Base-by-base conservation (phyloP, 352 stramenopile genomes). In the Plasmopara muralis region DNA sequence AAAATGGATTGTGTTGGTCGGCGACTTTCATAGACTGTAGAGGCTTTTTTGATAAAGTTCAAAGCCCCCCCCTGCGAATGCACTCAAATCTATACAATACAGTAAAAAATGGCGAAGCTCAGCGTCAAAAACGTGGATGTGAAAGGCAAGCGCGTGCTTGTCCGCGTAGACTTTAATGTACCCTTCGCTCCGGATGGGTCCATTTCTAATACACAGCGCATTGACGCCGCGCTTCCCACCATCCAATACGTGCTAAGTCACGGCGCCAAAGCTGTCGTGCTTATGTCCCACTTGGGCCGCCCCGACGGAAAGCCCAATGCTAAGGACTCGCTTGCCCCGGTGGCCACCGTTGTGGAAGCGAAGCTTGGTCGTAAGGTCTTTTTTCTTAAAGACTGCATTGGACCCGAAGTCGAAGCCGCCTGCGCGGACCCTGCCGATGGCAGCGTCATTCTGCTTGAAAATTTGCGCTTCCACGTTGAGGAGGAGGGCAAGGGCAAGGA, bases 131-230 rank as follows among this genome's bases (percentile, higher is more conserved):
- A 98, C 62, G 85, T 93, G 47, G 90, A 97, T 66, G 77, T 98
- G 53, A 93, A 95, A 73, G 94, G 87, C 77, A 98, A 98, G 83
- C 97, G 95, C 72, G 96, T 99, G 55, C 86, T 99, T 52, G 96
- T 99, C 54, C 92, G 97, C 66, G 98, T 98, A 55, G 97, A 99
- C 83, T 97, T 99, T 60, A 99, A 99, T 73, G 97, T 99, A 38
- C 97, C 97, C 13, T 97, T 99, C 62, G 74, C 83, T 14, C 42
- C 44, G 20, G 89, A 95, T 68, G 97, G 92, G 55, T 95, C 95
- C 57, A 91, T 97, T 52, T 98, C 82, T 50, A 99, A 99, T 85
- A 99, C 96, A 55, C 96, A 99, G 67, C 95, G 97, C 66, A 98
- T 99, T 70, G 89, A 98, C 47, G 96, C 82, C 31, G 89, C 87